Conservation (phyloP, 495 filamentous ascomycete genomes). For the Cenococcum geophilum region DNA sequence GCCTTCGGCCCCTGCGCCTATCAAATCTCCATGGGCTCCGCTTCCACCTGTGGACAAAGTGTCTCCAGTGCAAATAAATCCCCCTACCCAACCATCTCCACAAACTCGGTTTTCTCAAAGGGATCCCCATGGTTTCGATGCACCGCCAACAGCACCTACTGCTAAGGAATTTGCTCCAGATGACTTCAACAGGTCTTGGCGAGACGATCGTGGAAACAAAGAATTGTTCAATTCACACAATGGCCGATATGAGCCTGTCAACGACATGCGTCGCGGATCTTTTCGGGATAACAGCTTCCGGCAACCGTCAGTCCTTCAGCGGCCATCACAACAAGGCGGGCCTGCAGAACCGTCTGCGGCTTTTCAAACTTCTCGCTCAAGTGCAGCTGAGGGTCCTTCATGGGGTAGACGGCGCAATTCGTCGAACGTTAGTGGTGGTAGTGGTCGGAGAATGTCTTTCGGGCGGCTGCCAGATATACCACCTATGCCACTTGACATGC, state of each 20-base stretch:
- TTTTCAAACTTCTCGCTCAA: constrained; percentile 73
- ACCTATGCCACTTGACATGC: constrained; percentile 34
- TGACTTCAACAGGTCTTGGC: constrained; percentile 84
- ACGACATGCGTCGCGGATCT: constrained; percentile 64
- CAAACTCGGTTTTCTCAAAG: constrained; percentile 27
- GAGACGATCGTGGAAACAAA: constrained; percentile 59
- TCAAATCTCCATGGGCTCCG: constrained; percentile 86
- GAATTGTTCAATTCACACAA: constrained; percentile 93
- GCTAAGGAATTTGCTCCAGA: constrained; percentile 88
- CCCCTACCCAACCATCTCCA: constrained; percentile 36
- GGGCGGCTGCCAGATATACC: constrained; percentile 43
- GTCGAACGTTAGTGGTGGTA: constrained; percentile 92
- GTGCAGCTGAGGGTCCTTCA: constrained; percentile 55
- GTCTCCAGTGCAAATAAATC: constrained; percentile 56
- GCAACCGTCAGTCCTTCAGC: constrained; percentile 75
- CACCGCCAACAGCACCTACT: constrained; percentile 42
- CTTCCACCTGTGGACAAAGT: constrained; percentile 78
- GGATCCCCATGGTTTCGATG: constrained; percentile 38
- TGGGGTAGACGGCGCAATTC: constrained; percentile 80
- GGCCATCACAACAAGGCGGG: constrained; percentile 54
- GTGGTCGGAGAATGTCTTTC: constrained; percentile 56
- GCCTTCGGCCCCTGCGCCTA: constrained; percentile 64
- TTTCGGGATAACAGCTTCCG: constrained; percentile 59
- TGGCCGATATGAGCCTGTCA: constrained; percentile 86
- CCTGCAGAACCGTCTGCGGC: constrained; percentile 88